Conservation (phyloP, 2,329 filamentous ascomycete species). For the Byssochlamys sp. region DNA sequence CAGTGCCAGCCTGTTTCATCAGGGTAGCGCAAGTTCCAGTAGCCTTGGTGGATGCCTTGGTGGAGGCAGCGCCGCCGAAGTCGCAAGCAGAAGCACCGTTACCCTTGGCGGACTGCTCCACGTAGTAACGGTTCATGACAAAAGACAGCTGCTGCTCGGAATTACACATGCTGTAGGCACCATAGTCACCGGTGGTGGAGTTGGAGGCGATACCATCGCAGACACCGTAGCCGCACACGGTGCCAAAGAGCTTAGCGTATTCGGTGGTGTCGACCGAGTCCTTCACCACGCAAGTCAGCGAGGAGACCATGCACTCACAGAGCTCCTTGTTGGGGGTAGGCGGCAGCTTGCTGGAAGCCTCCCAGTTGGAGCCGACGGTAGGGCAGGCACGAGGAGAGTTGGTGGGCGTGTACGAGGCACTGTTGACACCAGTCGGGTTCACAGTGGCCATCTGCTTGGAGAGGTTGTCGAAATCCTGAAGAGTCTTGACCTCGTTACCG, state of each 20-base stretch:
- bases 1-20: conserved; percentile 30
- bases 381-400: conserved; percentile 70
- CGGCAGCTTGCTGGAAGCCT: conserved; percentile 59
- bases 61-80: conserved; percentile 33
- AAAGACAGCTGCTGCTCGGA: conserved; percentile 37
- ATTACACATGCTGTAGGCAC: conserved; percentile 41
- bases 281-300: conserved; percentile 60
- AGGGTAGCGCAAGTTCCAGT: conserved; percentile 26
- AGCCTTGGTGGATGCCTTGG: conserved; percentile 22
- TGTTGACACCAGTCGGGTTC: conserved; percentile 56
- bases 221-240: conserved; percentile 31
- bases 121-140: conserved; percentile 40
- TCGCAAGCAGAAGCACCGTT: conserved; percentile 32
- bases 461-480: conserved; percentile 66
- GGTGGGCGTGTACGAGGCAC: conserved; percentile 59
- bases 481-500: conserved; percentile 52
- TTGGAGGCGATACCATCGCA: conserved; percentile 34
- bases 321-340: conserved; percentile 68
- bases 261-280: conserved; percentile 47
- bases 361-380: conserved; percentile 54
- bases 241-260: conserved; percentile 59
- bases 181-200: conserved; percentile 33
- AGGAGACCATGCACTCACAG: conserved; percentile 76
- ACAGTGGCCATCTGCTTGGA: conserved; percentile 60
- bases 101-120: conserved; percentile 24